Evolutionary conservation across 371 early-diverging fungal species (phyloP).

Genomic region (Mortierella sp.): DNA sequence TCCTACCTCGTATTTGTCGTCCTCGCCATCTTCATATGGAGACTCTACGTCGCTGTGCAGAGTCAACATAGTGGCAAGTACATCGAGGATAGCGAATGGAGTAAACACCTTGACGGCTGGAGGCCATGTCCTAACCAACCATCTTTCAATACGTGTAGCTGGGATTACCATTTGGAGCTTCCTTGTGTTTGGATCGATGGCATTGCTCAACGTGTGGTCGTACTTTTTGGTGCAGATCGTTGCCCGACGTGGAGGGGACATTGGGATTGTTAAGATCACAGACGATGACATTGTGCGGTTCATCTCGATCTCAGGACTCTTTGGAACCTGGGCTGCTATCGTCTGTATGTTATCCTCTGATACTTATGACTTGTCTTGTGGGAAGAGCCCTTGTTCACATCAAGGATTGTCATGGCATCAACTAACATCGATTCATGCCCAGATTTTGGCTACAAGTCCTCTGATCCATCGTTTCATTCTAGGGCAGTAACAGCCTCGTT

Average conservation of each 20-base stretch:
- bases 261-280: conserved; percentile 39
- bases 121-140: background rate
- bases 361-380: background rate
- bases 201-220: conserved; percentile 34
- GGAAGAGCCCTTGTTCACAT: background rate
- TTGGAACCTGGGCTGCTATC: conserved; percentile 37
- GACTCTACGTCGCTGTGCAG: conserved; percentile 23
- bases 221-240: conserved; percentile 39
- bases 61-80: conserved; percentile 9
- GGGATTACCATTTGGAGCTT: conserved; percentile 33
- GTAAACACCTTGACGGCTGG: too few relatives aligned
- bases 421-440: background rate
- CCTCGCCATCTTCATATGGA: conserved; percentile 32
- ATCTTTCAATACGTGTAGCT: conserved; percentile 1
- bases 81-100: background rate
- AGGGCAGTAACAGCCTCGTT: conserved; percentile 21
- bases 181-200: conserved; percentile 20
- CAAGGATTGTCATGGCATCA: background rate
- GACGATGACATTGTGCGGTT: conserved; percentile 40
- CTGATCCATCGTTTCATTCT: conserved; percentile 26
- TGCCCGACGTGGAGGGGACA: conserved; percentile 36
- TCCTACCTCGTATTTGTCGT: conserved; percentile 27
- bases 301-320: conserved; percentile 41
- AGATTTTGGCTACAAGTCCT: conserved; percentile 31
- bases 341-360: conserved; percentile 24